Percentiles rank a stretch among this genome's conserved stretches.
phyloP scores from a whole-genome alignment of 1,284 basidiomycete genomes.

The Irpex sp. region DNA sequence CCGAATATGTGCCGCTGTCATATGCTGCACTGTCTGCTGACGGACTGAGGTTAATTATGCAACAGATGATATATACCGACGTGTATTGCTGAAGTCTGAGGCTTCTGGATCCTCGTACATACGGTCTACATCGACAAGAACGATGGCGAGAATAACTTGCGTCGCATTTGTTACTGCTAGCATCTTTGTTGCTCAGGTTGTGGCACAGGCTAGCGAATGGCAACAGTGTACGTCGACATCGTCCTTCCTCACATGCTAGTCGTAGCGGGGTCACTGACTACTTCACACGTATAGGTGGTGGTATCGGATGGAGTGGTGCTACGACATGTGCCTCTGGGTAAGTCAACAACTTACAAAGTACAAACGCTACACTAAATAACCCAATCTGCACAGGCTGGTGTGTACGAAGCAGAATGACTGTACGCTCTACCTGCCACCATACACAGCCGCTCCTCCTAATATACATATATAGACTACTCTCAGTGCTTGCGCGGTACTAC shows the following conservation, averaged over 20 bases:
- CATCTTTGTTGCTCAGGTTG: neutral
- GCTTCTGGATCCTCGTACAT: no score
- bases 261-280: neutral
- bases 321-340: slow-evolving; percentile 49
- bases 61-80: no score
- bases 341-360: slow-evolving; percentile 8
- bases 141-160: neutral
- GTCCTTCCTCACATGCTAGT: neutral
- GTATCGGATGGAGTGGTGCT: slow-evolving; percentile 47
- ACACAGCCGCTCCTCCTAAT: no score
- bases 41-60: neutral
- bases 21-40: neutral
- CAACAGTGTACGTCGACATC: neutral
- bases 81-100: no score
- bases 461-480: slow-evolving; percentile 43
- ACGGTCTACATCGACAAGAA: neutral
- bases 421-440: slow-evolving; percentile 26
- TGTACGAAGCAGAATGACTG: slow-evolving; percentile 48
- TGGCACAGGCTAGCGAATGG: neutral
- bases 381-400: slow-evolving; percentile 29
- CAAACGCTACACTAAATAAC: neutral
- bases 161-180: neutral
- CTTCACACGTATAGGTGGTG: slow-evolving; percentile 37
- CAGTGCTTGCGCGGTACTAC: slow-evolving; percentile 47
- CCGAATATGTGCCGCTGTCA: neutral